A percentile compares a stretch with the other conserved stretches of the same genome.
These are phyloP conservation scores for Diaporthe australafricana DNA, from an alignment of 2,329 filamentous ascomycete genomes.

Conservation along the genomic window DNA sequence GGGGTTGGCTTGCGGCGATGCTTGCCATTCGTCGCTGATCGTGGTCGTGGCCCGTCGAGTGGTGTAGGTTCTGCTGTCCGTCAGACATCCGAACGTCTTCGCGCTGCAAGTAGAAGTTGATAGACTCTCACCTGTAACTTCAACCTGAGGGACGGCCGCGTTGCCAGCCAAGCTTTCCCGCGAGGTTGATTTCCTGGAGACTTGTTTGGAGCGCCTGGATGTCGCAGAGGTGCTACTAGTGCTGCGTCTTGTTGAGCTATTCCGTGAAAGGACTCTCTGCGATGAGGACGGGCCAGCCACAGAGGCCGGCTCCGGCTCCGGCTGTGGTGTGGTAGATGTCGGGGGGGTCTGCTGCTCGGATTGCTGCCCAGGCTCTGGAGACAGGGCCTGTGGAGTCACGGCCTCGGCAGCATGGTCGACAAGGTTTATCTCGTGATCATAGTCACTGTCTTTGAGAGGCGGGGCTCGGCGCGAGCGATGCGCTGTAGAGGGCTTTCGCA, in stretches of 20 bases:
- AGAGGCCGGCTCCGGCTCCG: neutral
- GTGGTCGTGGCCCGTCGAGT: constrained; percentile 6
- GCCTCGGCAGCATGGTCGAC: constrained; percentile 62
- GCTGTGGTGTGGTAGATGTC: neutral
- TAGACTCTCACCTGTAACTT: constrained; percentile 28
- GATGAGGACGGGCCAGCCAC: constrained; percentile 14
- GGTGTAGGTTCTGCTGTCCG: constrained; percentile 32
- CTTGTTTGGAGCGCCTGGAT: neutral
- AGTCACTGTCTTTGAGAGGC: constrained; percentile 69
- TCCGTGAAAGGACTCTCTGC: neutral
- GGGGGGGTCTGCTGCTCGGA: neutral
- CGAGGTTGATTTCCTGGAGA: constrained; percentile 17
- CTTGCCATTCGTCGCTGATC: neutral
- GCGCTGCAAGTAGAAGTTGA: neutral
- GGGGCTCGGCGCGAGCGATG: constrained; percentile 67
- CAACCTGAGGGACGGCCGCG: constrained; percentile 17
- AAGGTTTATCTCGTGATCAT: constrained; percentile 78
- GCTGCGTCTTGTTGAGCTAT: constrained; percentile 10
- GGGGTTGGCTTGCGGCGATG: constrained; percentile 42
- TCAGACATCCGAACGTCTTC: neutral
- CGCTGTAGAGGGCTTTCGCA: constrained; percentile 43
- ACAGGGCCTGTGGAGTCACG: constrained; percentile 25
- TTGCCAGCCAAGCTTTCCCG: neutral
- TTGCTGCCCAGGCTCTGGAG: constrained; percentile 18
- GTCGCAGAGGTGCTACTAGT: neutral